Base-by-base conservation (phyloP, 768 basidiomycete genomes). In the Holtermannia corniformis region DNA sequence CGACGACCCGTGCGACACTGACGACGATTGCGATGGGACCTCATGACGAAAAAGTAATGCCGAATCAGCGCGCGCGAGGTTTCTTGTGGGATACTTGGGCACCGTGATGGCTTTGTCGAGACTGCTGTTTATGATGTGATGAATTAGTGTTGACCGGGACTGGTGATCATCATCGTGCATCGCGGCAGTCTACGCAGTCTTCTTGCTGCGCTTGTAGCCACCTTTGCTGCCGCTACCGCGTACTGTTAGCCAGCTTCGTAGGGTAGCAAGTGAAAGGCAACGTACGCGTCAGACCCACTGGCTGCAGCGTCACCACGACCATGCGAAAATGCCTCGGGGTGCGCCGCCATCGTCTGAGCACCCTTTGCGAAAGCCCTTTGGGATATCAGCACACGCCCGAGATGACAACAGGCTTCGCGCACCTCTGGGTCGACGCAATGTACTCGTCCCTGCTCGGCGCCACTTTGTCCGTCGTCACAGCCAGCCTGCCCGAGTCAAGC, bases 401-500 rank as follows among this genome's bases (percentile, higher is more conserved):
- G n/a, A n/a, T n/a, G n/a, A n/a, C n/a, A n/a, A n/a, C n/a, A n/a
- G n/a, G n/a, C n/a, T n/a, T n/a, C n/a, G n/a, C n/a, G n/a, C n/a
- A n/a, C n/a, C n/a, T 27, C 28, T 63, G 65, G 3, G 63, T 67
- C 24, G 45, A 52, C 1, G 59, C 59, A 19, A 64, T 61, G 43
- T 64, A 64, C 32, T 67, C 61, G n/a, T 67, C 55, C 37, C 63
- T 49, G 2, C 58, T 55, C 1, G 60, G 63, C 3, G 63, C 59
- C 12, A 62, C 56, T 24, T 51, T 46, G 49, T 67, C 58, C 14
- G 65, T 67, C 41, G 44, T 50, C 2, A 67, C 55, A 4, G 26
- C 43, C 19, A 67, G 27, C 27, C 52, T 49, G 5, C 63, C 65
- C 37, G 58, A 27, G 11, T 55, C 24, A 7, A 37, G 32, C 7